These are phyloP conservation scores for Aspergillus sp. DNA, from an alignment of 2,329 filamentous ascomycete species.

Conservation along the genomic window DNA sequence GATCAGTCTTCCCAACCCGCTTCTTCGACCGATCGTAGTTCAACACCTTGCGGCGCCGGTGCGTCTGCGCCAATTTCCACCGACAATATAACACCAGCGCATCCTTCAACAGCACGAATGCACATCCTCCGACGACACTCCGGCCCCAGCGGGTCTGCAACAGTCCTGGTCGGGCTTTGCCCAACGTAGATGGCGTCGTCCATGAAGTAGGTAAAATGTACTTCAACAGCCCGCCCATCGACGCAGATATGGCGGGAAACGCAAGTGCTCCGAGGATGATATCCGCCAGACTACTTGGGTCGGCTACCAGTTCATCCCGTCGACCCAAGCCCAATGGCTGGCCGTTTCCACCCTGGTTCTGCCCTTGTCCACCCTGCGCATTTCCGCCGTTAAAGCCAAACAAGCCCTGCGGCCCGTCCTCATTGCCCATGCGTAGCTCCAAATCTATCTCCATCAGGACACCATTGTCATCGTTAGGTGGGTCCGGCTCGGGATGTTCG, in stretches of 20 bases:
- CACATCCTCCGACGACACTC: constrained; percentile 82
- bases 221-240: constrained; percentile 74
- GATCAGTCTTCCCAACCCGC: constrained; percentile 25
- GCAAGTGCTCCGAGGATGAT: constrained; percentile 70
- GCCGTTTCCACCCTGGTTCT: constrained; percentile 27
- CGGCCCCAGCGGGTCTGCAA: constrained; percentile 85
- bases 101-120: constrained; percentile 83
- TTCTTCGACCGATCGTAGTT: constrained; percentile 50
- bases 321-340: constrained; percentile 36
- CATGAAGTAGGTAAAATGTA: constrained; percentile 67
- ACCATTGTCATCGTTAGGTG: constrained; percentile 37
- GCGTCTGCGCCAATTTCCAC: constrained; percentile 51
- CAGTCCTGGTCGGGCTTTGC: constrained; percentile 60
- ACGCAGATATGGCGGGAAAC: constrained; percentile 78
- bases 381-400: constrained; percentile 30
- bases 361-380: constrained; percentile 26
- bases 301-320: constrained; percentile 54
- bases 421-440: constrained; percentile 52
- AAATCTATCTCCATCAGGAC: constrained; percentile 54
- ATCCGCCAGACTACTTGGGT: constrained; percentile 58
- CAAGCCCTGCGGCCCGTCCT: constrained; percentile 36
- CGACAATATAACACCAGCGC: constrained; percentile 61
- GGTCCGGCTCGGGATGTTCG: constrained; percentile 35
- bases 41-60: constrained; percentile 49
- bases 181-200: constrained; percentile 51